These are phyloP conservation scores for Striga asiatica DNA, from an alignment of 257 asterid species.

Conservation along the genomic window DNA sequence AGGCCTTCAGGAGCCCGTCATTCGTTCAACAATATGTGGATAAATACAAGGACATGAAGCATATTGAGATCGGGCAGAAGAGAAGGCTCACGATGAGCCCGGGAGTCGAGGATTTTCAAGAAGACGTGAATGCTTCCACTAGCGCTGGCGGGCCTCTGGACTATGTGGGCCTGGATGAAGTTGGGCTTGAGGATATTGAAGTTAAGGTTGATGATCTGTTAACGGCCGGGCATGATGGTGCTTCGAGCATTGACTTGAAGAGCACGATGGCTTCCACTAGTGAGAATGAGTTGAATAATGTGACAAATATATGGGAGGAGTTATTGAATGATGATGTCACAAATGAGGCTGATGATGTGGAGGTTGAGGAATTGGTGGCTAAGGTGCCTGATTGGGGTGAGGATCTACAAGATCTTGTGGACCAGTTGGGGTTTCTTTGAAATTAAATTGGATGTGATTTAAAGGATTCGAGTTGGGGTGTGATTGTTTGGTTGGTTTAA, in stretches of 20 bases:
- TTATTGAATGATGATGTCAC: constrained; percentile 42
- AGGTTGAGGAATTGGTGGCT: constrained; percentile 54
- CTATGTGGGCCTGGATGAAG: no score
- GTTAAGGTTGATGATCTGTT: no score
- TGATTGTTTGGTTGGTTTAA: neutral
- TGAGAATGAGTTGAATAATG: constrained; percentile 18
- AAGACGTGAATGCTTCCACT: no score
- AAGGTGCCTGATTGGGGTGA: constrained; percentile 55
- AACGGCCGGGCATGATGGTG: no score
- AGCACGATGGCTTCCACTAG: no score
- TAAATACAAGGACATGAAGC: constrained; percentile 35
- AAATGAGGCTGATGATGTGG: constrained; percentile 29
- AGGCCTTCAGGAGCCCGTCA: constrained; percentile 42
- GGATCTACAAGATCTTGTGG: constrained; percentile 36
- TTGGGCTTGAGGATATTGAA: no score
- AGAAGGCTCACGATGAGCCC: constrained; percentile 49
- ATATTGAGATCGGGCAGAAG: constrained; percentile 31
- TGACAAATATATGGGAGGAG: constrained; percentile 42
- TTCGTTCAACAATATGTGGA: constrained; percentile 36
- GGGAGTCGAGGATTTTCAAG: no score
- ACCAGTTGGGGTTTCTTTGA: constrained; percentile 29
- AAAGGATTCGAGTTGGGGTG: no score
- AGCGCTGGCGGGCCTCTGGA: no score
- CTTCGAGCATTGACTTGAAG: no score
- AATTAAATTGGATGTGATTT: neutral